Percentiles rank a stretch among this genome's conserved stretches.
These are phyloP conservation scores for Amanita rubescens DNA, from an alignment of 768 basidiomycete species.

Conservation along the genomic window DNA sequence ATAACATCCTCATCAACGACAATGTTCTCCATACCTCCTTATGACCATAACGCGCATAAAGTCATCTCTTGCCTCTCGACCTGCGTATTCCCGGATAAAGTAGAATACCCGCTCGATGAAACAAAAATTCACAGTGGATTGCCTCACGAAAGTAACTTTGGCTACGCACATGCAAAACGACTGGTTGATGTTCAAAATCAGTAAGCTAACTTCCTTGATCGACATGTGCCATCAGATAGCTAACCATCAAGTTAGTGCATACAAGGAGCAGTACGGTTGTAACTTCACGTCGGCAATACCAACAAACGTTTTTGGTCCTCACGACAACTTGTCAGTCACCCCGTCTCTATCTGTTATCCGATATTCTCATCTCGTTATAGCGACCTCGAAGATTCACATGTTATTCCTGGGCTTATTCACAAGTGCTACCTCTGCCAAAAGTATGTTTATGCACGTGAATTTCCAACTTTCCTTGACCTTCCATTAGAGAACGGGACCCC, in stretches of 20 bases:
- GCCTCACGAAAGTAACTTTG: slow-evolving; percentile 93
- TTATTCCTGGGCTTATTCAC: slow-evolving; percentile 91
- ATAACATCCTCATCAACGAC: slow-evolving; percentile 94
- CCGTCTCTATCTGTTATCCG: not conserved
- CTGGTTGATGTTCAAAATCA: slow-evolving; percentile 95
- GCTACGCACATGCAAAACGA: slow-evolving; percentile 93
- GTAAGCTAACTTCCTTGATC: slow-evolving; percentile 33
- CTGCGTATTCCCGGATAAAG: slow-evolving; percentile 96
- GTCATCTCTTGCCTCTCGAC: slow-evolving; percentile 95
- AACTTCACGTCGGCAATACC: slow-evolving; percentile 97
- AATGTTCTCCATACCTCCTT: slow-evolving; percentile 77
- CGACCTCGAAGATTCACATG: slow-evolving; percentile 86
- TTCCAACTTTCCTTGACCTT: not conserved
- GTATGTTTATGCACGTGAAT: slow-evolving; percentile 28
- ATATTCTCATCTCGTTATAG: slow-evolving; percentile 30
- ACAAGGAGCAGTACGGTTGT: slow-evolving; percentile 91
- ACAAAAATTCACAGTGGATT: slow-evolving; percentile 88
- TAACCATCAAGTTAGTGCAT: slow-evolving; percentile 50
- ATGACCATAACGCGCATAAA: slow-evolving; percentile 60
- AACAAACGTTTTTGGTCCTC: slow-evolving; percentile 92
- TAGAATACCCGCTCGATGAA: slow-evolving; percentile 89
- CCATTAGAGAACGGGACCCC: slow-evolving; percentile 67
- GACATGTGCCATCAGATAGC: not conserved
- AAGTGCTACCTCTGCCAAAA: slow-evolving; percentile 89
- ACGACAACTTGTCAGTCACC: slow-evolving; percentile 81